phyloP scores from a whole-genome alignment of 164 flowering plant species.

The Akebia trifoliata region DNA sequence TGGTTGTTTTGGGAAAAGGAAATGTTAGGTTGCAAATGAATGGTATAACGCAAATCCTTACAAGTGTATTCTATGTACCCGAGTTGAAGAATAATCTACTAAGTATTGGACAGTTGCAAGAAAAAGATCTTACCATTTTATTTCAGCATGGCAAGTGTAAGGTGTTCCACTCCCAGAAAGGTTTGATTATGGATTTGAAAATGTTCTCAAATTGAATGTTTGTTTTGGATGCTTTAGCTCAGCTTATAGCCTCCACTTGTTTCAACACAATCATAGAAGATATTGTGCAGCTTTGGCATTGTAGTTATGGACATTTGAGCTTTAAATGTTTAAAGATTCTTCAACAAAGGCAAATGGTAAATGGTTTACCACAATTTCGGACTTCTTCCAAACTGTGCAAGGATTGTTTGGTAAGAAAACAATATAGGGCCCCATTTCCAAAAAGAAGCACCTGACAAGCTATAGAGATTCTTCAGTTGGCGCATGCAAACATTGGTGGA shows the following conservation, averaged over 20 bases:
- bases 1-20: slow-evolving; percentile 1
- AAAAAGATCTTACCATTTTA: background rate
- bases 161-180: background rate
- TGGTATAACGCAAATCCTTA: background rate
- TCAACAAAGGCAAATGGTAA: too few species aligned
- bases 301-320: too few species aligned
- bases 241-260: too few species aligned
- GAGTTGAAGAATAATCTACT: slow-evolving; percentile 6
- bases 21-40: background rate
- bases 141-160: slow-evolving; percentile 1
- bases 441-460: slow-evolving; percentile 6
- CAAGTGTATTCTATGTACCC: slow-evolving; percentile 7
- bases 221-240: too few species aligned
- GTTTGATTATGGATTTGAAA: background rate
- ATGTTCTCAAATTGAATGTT: slow-evolving; percentile 5
- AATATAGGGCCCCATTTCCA: background rate
- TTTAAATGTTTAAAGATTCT: too few species aligned
- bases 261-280: too few species aligned
- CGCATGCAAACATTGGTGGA: slow-evolving; percentile 4
- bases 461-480: background rate
- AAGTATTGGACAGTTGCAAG: slow-evolving; percentile 7
- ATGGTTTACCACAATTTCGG: background rate
- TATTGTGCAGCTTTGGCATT: too few species aligned
- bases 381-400: background rate
- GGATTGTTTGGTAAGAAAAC: slow-evolving; percentile 6